Conservation (phyloP, 2,329 filamentous ascomycete genomes). For the Aurifilum marmelostoma region DNA sequence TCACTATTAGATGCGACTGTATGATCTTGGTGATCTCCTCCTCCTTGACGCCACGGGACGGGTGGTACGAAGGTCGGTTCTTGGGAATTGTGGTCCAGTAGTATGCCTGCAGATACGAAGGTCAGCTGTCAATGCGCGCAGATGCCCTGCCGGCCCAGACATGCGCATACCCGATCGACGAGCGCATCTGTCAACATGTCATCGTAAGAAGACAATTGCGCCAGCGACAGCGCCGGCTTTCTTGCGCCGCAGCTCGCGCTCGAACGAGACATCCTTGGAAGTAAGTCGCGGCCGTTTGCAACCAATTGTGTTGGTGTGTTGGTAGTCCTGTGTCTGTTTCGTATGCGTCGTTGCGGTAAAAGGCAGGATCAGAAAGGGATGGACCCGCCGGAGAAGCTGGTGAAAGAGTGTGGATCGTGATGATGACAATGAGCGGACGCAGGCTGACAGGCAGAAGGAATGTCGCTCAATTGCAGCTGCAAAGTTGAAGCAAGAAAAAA, state of each 20-base stretch:
- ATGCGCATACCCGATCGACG: constrained; percentile 80
- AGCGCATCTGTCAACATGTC: constrained; percentile 94
- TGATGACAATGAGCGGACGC: constrained; percentile 26
- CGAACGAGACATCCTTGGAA: constrained; percentile 42
- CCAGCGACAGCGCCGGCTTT: constrained; percentile 78
- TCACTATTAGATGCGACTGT: constrained; percentile 70
- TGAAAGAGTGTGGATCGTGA: constrained; percentile 7
- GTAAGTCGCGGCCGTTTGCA: not conserved
- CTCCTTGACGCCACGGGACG: constrained; percentile 76
- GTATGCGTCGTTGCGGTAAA: not conserved
- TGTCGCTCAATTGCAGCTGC: constrained; percentile 27
- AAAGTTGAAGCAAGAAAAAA: not conserved
- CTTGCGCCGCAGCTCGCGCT: constrained; percentile 46
- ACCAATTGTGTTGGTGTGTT: constrained; percentile 12
- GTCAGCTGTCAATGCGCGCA: constrained; percentile 32
- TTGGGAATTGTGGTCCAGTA: constrained; percentile 98
- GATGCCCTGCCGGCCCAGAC: not conserved
- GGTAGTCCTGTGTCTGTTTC: not conserved
- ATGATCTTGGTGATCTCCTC: constrained; percentile 64
- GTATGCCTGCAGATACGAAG: constrained; percentile 66
- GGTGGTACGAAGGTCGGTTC: constrained; percentile 83
- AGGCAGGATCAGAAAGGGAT: not conserved
- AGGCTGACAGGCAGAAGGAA: constrained; percentile 20
- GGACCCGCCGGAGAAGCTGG: not conserved
- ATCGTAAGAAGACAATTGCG: constrained; percentile 89